phyloP scores from a whole-genome alignment of 495 filamentous ascomycete species.

The Penicillium bovifimosum region DNA sequence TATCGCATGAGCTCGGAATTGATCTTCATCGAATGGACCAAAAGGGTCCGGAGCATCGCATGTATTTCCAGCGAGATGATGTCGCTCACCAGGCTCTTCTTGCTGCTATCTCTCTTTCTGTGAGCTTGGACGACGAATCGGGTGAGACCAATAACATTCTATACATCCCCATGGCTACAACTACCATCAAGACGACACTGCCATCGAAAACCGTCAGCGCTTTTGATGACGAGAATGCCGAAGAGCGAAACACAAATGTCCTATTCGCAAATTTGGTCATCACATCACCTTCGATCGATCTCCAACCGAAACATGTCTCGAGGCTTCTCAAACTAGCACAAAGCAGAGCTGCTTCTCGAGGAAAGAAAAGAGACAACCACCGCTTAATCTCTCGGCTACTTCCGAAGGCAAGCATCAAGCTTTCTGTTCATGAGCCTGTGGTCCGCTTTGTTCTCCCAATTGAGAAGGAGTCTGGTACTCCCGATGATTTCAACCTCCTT shows the following conservation, averaged over 20 bases:
- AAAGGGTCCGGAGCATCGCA: conserved; percentile 90
- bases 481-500: conserved; percentile 81
- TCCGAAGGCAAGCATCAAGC: conserved; percentile 90
- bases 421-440: conserved; percentile 94
- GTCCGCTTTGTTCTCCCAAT: conserved; percentile 80
- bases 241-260: conserved; percentile 92
- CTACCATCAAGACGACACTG: conserved; percentile 87
- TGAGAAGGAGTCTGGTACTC: conserved; percentile 52
- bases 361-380: conserved; percentile 46
- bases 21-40: conserved; percentile 91
- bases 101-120: conserved; percentile 84
- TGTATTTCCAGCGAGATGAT: conserved; percentile 95
- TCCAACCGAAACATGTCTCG: conserved; percentile 91
- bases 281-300: conserved; percentile 89
- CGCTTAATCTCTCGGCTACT: conserved; percentile 83
- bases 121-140: conserved; percentile 83
- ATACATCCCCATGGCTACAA: conserved; percentile 97
- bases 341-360: conserved; percentile 47
- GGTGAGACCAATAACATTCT: conserved; percentile 80
- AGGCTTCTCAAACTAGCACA: conserved; percentile 72
- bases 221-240: conserved; percentile 64
- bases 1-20: conserved; percentile 92
- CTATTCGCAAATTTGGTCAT: conserved; percentile 93
- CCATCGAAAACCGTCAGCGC: conserved; percentile 90
- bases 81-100: conserved; percentile 93